Conservation (phyloP, 768 basidiomycete genomes). For the Hericium rajendrae region DNA sequence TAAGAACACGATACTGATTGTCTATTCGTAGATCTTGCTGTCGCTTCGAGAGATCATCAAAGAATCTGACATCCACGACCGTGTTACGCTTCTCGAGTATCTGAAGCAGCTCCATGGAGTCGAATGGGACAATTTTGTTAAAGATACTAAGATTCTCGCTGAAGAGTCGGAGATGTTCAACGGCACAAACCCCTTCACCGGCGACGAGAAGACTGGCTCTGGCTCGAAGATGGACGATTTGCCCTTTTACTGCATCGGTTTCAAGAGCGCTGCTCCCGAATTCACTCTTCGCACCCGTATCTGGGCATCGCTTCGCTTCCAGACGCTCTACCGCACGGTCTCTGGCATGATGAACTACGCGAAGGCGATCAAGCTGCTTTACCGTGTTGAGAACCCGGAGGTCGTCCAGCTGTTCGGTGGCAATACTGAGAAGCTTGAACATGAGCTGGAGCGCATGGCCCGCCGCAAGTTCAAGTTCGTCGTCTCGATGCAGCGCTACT, state of each 20-base stretch:
- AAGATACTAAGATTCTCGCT: constrained; percentile 97
- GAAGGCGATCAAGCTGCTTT: constrained; percentile 98
- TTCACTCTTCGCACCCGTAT: constrained; percentile 98
- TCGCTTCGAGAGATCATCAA: constrained; percentile 97
- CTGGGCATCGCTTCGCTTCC: constrained; percentile 97
- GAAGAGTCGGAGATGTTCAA: constrained; percentile 88
- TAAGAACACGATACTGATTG: neutral
- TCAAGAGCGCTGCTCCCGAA: constrained; percentile 97
- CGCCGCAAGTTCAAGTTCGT: constrained; percentile 98
- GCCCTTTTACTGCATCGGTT: constrained; percentile 97
- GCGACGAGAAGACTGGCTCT: constrained; percentile 65
- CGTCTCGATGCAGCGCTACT: constrained; percentile 98
- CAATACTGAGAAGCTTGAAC: constrained; percentile 93
- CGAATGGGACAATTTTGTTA: constrained; percentile 99
- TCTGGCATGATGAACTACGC: constrained; percentile 99
- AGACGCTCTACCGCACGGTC: constrained; percentile 96
- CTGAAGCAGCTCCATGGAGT: constrained; percentile 96
- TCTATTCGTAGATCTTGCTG: constrained; percentile 60
- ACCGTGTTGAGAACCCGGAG: constrained; percentile 98
- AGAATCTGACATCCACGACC: constrained; percentile 94
- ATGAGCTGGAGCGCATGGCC: constrained; percentile 95
- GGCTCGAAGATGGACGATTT: constrained; percentile 78
- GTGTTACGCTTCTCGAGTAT: constrained; percentile 95
- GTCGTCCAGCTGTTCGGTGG: constrained; percentile 96
- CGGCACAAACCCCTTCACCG: constrained; percentile 62